phyloP scores from a whole-genome alignment of 768 basidiomycete species.

The Kwoniella heveanensis region DNA sequence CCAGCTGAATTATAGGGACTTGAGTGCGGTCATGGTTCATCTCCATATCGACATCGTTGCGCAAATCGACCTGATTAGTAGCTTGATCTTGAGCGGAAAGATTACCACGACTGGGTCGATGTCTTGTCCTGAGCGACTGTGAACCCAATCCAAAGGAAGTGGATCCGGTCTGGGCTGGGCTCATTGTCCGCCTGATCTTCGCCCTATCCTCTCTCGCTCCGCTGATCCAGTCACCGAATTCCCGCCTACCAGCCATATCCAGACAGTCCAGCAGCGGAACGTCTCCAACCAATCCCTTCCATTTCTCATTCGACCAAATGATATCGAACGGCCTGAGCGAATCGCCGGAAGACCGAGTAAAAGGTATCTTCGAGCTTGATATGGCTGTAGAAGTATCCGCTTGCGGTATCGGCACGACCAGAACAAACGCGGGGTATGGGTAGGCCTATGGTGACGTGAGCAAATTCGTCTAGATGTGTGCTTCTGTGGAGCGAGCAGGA shows the following conservation, averaged over 20 bases:
- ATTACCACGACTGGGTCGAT: too few relatives aligned
- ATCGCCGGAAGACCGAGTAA: not conserved
- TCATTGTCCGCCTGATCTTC: not conserved
- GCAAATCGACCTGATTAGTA: too few relatives aligned
- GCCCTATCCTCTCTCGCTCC: not conserved
- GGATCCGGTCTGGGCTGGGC: not conserved
- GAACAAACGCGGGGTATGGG: constrained; percentile 43
- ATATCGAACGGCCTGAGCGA: constrained; percentile 25
- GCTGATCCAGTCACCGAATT: constrained; percentile 47
- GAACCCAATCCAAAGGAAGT: too few relatives aligned
- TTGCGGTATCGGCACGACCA: constrained; percentile 34
- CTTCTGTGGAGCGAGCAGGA: not conserved
- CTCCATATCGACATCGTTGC: too few relatives aligned
- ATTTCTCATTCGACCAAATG: constrained; percentile 44
- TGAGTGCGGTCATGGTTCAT: too few relatives aligned
- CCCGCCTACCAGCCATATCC: constrained; percentile 32
- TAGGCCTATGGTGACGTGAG: constrained; percentile 19
- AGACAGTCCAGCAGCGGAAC: constrained; percentile 41
- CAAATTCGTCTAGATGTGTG: not conserved
- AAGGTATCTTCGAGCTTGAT: constrained; percentile 4
- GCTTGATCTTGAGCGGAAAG: too few relatives aligned
- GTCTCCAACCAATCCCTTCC: constrained; percentile 27
- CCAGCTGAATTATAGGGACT: too few relatives aligned
- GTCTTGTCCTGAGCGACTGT: not conserved
- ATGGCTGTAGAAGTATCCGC: not conserved